phyloP scores from a whole-genome alignment of 768 basidiomycete genomes.

The Mycena kentingensis region DNA sequence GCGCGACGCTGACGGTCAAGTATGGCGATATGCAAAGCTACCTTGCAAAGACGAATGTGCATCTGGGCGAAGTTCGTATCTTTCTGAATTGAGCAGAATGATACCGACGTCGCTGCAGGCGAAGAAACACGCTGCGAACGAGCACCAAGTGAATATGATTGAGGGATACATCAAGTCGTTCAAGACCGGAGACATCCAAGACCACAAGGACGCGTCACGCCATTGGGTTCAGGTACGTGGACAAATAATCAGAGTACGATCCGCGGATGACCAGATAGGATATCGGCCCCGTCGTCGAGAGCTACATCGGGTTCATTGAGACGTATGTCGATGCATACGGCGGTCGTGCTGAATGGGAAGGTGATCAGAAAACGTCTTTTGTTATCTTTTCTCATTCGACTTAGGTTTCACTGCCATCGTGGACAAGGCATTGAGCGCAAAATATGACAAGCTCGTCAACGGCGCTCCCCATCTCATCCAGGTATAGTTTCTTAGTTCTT shows the following conservation, averaged over 20 bases:
- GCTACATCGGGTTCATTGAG: constrained; percentile 85
- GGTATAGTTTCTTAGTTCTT: constrained; percentile 50
- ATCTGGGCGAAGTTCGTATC: constrained; percentile 56
- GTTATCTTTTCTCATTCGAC: constrained; percentile 4
- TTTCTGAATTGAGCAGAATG: not conserved
- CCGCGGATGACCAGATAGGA: constrained; percentile 77
- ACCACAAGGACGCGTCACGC: constrained; percentile 74
- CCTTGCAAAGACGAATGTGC: constrained; percentile 54
- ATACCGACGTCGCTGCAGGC: constrained; percentile 47
- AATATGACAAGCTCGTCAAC: constrained; percentile 77
- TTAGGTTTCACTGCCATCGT: constrained; percentile 86
- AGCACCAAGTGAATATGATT: constrained; percentile 72
- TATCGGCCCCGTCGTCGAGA: constrained; percentile 83
- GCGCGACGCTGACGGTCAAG: constrained; percentile 59
- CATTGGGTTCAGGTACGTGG: constrained; percentile 85
- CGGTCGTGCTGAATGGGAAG: constrained; percentile 93
- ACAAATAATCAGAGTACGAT: constrained; percentile 72
- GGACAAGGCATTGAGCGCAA: constrained; percentile 79
- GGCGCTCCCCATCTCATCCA: constrained; percentile 79
- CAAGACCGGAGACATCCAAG: constrained; percentile 73
- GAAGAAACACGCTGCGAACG: constrained; percentile 71
- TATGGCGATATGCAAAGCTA: constrained; percentile 74
- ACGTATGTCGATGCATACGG: constrained; percentile 90
- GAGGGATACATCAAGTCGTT: constrained; percentile 81
- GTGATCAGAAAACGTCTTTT: constrained; percentile 42